Conservation (phyloP, 2,329 filamentous ascomycete genomes). For the Furcasterigmium sp. region DNA sequence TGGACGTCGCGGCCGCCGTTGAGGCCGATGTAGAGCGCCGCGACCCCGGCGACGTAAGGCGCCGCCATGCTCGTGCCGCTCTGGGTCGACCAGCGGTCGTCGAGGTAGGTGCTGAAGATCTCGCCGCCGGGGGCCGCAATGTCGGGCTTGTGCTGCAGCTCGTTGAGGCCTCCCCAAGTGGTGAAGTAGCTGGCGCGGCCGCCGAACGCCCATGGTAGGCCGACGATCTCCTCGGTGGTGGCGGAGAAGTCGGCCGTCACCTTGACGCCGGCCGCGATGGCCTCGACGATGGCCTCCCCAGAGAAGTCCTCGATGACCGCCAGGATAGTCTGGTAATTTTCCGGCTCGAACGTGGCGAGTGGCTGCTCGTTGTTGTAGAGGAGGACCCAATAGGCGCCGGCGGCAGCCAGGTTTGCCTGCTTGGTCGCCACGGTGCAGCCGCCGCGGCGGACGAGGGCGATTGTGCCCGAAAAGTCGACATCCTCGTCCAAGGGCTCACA, state of each 20-base stretch:
- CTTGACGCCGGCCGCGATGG: slow-evolving; percentile 9
- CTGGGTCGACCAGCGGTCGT: slow-evolving; percentile 29
- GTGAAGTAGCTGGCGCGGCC: slow-evolving; percentile 19
- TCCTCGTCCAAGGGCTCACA: slow-evolving; percentile 30
- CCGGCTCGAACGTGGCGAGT: background rate
- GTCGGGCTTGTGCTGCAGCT: slow-evolving; percentile 35
- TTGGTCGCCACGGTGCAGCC: slow-evolving; percentile 28
- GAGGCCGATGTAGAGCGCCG: slow-evolving; percentile 24
- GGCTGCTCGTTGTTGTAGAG: slow-evolving; percentile 28
- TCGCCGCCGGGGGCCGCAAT: slow-evolving; percentile 34
- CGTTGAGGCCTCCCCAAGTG: slow-evolving; percentile 35
- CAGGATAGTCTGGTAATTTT: slow-evolving; percentile 5
- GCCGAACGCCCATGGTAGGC: background rate
- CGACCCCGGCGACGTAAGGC: slow-evolving; percentile 36
- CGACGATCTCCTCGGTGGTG: background rate
- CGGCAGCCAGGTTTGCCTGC: slow-evolving; percentile 27
- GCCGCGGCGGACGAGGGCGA: slow-evolving; percentile 37
- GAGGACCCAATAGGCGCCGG: slow-evolving; percentile 33
- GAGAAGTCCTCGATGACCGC: background rate
- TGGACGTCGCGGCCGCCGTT: slow-evolving; percentile 21
- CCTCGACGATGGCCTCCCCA: slow-evolving; percentile 9
- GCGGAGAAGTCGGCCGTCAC: slow-evolving; percentile 12
- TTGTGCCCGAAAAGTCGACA: slow-evolving; percentile 30
- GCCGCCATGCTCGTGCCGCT: slow-evolving; percentile 44
- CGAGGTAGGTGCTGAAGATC: slow-evolving; percentile 34